Evolutionary conservation across 1,284 basidiomycete genomes (phyloP).

Genomic region (Fereydounia khargensis): DNA sequence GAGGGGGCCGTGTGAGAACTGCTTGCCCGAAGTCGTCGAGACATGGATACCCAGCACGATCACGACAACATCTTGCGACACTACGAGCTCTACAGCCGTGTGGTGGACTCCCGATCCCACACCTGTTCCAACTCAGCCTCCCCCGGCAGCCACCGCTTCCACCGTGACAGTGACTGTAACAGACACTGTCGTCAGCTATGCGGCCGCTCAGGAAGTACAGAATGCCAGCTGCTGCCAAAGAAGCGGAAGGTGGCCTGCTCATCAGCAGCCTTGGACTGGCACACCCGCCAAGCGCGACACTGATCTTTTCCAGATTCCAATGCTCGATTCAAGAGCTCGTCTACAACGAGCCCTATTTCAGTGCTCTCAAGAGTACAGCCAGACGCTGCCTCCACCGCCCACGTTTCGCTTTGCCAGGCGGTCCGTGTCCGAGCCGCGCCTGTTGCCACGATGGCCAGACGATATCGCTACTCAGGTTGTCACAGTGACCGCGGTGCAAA

Average conservation of each 20-base stretch:
- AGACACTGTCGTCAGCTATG: too few species aligned
- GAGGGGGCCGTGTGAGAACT: neutral
- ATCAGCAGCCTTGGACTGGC: too few species aligned
- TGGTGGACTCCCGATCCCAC: neutral
- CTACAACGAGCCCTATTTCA: too few species aligned
- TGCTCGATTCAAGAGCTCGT: too few species aligned
- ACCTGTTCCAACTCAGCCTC: too few species aligned
- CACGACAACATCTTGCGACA: neutral
- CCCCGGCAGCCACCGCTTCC: too few species aligned
- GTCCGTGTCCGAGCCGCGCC: too few species aligned
- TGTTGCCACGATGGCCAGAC: neutral
- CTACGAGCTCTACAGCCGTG: neutral
- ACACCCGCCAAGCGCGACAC: too few species aligned
- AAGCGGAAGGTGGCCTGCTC: neutral
- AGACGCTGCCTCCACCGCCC: too few species aligned
- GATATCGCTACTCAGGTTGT: neutral
- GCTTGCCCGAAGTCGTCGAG: neutral
- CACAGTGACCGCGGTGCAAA: neutral
- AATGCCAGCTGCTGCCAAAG: neutral
- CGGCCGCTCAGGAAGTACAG: neutral
- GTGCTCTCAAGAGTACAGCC: too few species aligned
- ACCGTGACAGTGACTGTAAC: neutral
- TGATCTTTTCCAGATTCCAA: too few species aligned
- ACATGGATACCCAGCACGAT: neutral
- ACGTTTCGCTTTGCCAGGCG: too few species aligned